These are phyloP conservation scores for Neofusicoccum ribis DNA, from an alignment of 2,329 filamentous ascomycete genomes.

Conservation along the genomic window DNA sequence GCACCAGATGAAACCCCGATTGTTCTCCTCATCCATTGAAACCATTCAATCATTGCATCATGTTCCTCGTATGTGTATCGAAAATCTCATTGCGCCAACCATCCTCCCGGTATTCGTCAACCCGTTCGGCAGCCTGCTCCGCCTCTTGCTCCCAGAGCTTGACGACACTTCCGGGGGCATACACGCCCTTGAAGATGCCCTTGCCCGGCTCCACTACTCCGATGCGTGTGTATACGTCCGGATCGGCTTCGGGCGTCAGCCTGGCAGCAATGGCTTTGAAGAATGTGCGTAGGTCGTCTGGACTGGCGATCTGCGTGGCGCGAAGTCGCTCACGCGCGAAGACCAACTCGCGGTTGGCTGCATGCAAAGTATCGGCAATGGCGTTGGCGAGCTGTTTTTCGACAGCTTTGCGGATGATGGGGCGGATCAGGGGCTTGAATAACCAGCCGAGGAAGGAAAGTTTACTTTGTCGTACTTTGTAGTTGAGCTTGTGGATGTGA, in stretches of 20 bases:
- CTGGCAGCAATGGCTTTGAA: constrained; percentile 78
- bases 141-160: constrained; percentile 88
- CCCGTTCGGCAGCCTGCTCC: constrained; percentile 65
- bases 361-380: constrained; percentile 68
- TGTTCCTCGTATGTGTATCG: constrained; percentile 45
- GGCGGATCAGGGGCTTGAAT: constrained; percentile 79
- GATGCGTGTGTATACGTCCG: constrained; percentile 72
- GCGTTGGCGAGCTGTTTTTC: constrained; percentile 74
- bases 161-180: constrained; percentile 85
- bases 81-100: constrained; percentile 91
- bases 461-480: constrained; percentile 71
- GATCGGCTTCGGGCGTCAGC: constrained; percentile 69
- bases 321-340: constrained; percentile 84
- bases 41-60: constrained; percentile 22
- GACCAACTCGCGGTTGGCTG: constrained; percentile 80
- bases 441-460: constrained; percentile 79
- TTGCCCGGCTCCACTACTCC: constrained; percentile 64
- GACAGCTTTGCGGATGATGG: constrained; percentile 74
- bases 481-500: constrained; percentile 82
- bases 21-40: not conserved
- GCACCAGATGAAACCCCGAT: not conserved
- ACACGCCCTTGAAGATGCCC: constrained; percentile 77
- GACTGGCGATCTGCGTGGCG: constrained; percentile 79
- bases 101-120: constrained; percentile 69
- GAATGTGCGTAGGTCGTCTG: constrained; percentile 78